Base-by-base conservation (phyloP, 495 filamentous ascomycete genomes). In the Aspergillus indologenus region DNA sequence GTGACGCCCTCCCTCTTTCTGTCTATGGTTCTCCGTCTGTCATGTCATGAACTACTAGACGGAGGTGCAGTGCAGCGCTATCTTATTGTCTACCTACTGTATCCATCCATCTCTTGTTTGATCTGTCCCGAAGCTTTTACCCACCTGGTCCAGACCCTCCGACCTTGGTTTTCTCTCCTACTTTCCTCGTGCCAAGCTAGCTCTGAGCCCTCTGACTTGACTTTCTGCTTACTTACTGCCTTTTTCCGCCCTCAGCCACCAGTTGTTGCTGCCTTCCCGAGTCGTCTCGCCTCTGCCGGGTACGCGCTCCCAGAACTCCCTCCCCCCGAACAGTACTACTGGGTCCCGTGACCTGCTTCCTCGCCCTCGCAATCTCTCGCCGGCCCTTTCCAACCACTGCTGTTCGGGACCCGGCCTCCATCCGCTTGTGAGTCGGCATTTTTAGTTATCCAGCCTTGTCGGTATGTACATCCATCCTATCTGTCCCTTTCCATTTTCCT, bases 391-490 rank as follows among this genome's bases (percentile, higher is more conserved):
- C 65, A 65, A 68, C 69, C 53, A 57, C 73, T 69, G 65, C 74
- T 70, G 74, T 73, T 70, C 63, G 71, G 68, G 65, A 67, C 68
- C 34, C 69, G 73, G 72, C 67, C 60, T 70, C 68, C 68, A 71
- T 69, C 71, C 71, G 69, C 66, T 73, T 71, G 71, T 68, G 69
- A 76, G 68, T 75, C 72, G 75, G 75, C 71, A 75, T 73, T 72
- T 31, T 71, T 70, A 71, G 68, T 72, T 64, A 65, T 72, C 74
- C 74, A 78, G 66, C 73, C 73, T 78, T 73, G 71, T 79, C 75
- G 74, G 76, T 79, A 79, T 72, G 76, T 79, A 72, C 56, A 62
- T 65, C 48, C 56, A 62, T 65, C 48, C 57, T 61, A 54, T 48
- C 31, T 64, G 49, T 59, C 55, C 42, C 24, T 56, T 51, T 17